These are phyloP conservation scores for Zygosaccharomyces bisporus DNA, from an alignment of 805 yeast species.

Conservation along the genomic window DNA sequence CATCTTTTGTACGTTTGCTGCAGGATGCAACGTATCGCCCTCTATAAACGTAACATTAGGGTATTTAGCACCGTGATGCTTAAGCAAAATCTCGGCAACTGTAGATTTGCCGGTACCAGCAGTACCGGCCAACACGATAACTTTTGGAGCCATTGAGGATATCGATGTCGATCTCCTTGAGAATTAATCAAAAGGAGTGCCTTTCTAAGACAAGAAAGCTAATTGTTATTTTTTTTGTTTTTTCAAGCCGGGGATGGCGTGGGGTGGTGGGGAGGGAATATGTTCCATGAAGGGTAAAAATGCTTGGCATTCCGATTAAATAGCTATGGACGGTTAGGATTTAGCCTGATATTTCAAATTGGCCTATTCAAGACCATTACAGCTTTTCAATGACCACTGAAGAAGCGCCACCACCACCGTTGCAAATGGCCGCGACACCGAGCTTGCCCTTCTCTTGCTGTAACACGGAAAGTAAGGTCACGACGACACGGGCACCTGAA, in stretches of 20 bases:
- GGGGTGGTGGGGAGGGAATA: neutral
- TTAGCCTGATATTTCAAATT: neutral
- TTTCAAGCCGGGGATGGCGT: neutral
- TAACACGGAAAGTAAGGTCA: slow-evolving; percentile 77
- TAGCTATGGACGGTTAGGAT: neutral
- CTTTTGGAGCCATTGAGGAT: slow-evolving; percentile 24
- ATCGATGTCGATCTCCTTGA: neutral
- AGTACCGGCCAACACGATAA: slow-evolving; percentile 83
- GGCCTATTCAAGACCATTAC: slow-evolving; percentile 19
- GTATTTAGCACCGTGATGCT: slow-evolving; percentile 23
- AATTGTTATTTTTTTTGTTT: neutral
- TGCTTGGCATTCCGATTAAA: slow-evolving; percentile 1
- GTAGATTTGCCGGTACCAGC: slow-evolving; percentile 96
- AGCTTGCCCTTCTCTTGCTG: slow-evolving; percentile 79
- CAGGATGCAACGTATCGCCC: slow-evolving; percentile 81
- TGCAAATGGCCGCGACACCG: slow-evolving; percentile 96
- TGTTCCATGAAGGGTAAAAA: neutral
- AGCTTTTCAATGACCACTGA: slow-evolving; percentile 80
- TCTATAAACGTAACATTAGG: slow-evolving; percentile 63
- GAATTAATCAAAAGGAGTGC: neutral
- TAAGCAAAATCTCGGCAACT: slow-evolving; percentile 52
- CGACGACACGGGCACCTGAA: slow-evolving; percentile 92
- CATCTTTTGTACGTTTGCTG: slow-evolving; percentile 77
- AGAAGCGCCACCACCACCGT: slow-evolving; percentile 99
- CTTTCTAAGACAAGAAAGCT: neutral